phyloP scores from a whole-genome alignment of 495 filamentous ascomycete species.

The Chaetomium cochliodes region DNA sequence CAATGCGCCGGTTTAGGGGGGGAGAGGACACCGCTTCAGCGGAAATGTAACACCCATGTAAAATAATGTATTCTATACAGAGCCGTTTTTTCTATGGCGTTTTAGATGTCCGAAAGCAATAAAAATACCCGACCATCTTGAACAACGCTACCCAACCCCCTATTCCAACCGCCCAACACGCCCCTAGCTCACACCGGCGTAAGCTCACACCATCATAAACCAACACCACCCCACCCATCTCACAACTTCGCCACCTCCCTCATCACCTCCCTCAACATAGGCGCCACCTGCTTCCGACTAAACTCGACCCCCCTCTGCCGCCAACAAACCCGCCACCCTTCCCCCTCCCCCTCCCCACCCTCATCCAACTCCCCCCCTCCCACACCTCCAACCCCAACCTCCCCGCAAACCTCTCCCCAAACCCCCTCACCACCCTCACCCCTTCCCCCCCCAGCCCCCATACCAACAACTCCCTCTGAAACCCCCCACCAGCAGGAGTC shows the following conservation, averaged over 20 bases:
- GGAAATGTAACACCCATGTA: background rate
- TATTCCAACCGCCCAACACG: background rate
- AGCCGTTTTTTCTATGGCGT: background rate
- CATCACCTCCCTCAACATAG: slow-evolving; percentile 69
- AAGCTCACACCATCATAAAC: background rate
- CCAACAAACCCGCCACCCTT: slow-evolving; percentile 58
- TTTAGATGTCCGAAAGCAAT: background rate
- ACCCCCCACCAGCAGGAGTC: slow-evolving; percentile 49
- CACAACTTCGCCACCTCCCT: slow-evolving; percentile 37
- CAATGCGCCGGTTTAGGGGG: background rate
- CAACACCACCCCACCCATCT: background rate
- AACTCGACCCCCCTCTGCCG: slow-evolving; percentile 62
- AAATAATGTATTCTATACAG: background rate
- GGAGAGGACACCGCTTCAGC: background rate
- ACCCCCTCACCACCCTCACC: slow-evolving; percentile 51
- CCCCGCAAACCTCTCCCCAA: slow-evolving; percentile 48
- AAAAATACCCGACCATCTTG: background rate
- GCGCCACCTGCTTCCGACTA: slow-evolving; percentile 89
- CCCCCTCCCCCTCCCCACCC: slow-evolving; percentile 39
- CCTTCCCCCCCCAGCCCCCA: slow-evolving; percentile 53
- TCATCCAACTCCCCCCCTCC: slow-evolving; percentile 49
- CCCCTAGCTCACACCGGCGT: background rate
- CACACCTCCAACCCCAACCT: slow-evolving; percentile 59
- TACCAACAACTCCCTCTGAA: slow-evolving; percentile 72
- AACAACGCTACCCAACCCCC: too few species aligned